Evolutionary conservation across 805 yeast genomes (phyloP), one percentile per base, ranked within the genome.

Genomic region (Wickerhamomyces hampshirensis): DNA sequence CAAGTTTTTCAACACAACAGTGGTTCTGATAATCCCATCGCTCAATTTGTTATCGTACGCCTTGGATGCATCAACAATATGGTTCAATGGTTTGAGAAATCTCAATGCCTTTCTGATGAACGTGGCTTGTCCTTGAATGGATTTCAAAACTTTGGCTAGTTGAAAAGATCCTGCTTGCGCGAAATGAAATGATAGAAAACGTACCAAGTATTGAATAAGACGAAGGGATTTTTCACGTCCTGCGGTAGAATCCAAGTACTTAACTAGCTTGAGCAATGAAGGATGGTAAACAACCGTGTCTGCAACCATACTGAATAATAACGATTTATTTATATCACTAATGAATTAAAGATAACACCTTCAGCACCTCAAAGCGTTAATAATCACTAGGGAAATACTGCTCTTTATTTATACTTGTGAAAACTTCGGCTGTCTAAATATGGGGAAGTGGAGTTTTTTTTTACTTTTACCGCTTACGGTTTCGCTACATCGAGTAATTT

Each of bases 151-250:
- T 31, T 60, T 59, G 23, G 80, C 71, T 6, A 67, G 46, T 35
- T 68, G 70, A 19, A 75, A 51, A 53, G 64, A 74, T 15, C 85
- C 86, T 47, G 68, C 63, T 49, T 79, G 72, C 31, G 68, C 67
- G 34, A 75, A 67, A 55, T 78, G 76, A 58, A 66, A 82, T 13
- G 84, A 66, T 30, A 86, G 60, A 58, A 89, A 83, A 42, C 95
- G 69, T 10, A 86, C 73, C 46, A 84, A 69, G 64, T 89, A 89
- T 47, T 91, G 95, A 32, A 85, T 71, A 37, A 83, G 63, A 48
- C 96, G 79, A 53, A 84, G 69, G 11, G 80, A 59, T 65, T 88
- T 88, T 56, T 88, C 96, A 48, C 95, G 72, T 40, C 91, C 91
- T 28, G 80, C 75, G 13, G 81, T 68, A 33, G 76, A 61, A 53